Evolutionary conservation across 768 basidiomycete species (phyloP).

Genomic region (Tulasnella calospora): DNA sequence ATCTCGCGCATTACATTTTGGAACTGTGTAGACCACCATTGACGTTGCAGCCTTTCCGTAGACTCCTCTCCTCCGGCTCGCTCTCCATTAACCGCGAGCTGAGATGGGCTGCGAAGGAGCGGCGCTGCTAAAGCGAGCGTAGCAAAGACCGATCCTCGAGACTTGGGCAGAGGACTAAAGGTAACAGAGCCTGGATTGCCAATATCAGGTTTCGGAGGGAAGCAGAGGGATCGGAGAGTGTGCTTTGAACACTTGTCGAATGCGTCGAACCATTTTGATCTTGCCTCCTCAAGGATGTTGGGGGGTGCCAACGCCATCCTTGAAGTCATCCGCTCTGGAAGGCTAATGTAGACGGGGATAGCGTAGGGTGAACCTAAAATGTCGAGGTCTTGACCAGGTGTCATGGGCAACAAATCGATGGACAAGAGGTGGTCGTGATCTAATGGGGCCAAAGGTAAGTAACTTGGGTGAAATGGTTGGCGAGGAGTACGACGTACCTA

Average conservation of each 20-base stretch:
- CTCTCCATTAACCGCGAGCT: conserved; percentile 43
- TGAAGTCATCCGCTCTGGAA: conserved; percentile 33
- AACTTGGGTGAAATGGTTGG: neutral
- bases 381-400: conserved; percentile 32
- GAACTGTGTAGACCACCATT: conserved; percentile 69
- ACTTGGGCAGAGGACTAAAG: conserved; percentile 35
- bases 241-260: conserved; percentile 51
- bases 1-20: conserved; percentile 58
- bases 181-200: neutral
- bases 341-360: conserved; percentile 37
- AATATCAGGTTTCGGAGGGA: conserved; percentile 33
- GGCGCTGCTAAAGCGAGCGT: conserved; percentile 49
- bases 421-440: conserved; percentile 40
- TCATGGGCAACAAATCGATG: conserved; percentile 51
- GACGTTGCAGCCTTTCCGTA: conserved; percentile 61
- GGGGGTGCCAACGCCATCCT: conserved; percentile 21
- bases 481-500: conserved; percentile 30
- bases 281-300: conserved; percentile 33
- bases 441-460: conserved; percentile 4
- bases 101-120: conserved; percentile 68
- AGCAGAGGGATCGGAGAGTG: conserved; percentile 46
- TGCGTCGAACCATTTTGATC: conserved; percentile 47
- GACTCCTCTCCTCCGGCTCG: conserved; percentile 36
- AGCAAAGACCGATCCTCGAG: conserved; percentile 39
- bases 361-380: conserved; percentile 38